Conservation (phyloP, 768 basidiomycete genomes). For the Serendipita sp. region DNA sequence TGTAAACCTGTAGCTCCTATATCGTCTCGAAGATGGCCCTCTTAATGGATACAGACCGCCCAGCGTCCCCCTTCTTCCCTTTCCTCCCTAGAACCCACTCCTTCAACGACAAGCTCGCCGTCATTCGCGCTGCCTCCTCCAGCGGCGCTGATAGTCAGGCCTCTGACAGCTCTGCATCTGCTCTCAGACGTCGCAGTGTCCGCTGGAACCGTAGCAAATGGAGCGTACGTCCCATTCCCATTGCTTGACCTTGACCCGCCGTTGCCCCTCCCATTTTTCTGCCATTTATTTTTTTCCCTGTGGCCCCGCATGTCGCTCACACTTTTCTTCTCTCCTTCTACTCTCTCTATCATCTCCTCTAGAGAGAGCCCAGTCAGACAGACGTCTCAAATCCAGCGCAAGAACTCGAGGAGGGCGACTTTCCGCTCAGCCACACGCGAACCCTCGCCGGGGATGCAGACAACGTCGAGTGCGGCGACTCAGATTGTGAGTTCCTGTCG, state of each 20-base stretch:
- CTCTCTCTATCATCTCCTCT: neutral
- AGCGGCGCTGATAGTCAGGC: neutral
- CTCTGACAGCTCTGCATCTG: neutral
- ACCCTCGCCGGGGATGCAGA: slow-evolving; percentile 5
- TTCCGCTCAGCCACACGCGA: slow-evolving; percentile 4
- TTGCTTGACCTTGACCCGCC: no score
- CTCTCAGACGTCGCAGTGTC: neutral
- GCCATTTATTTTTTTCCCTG: neutral
- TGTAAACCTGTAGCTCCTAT: no score
- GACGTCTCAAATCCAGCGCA: neutral
- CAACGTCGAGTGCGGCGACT: slow-evolving; percentile 5
- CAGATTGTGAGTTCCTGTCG: neutral
- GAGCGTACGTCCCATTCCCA: neutral
- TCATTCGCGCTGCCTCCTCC: neutral
- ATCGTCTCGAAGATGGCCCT: neutral
- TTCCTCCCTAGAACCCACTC: slow-evolving; percentile 1
- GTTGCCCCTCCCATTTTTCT: no score
- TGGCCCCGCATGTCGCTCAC: neutral
- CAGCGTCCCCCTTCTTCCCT: slow-evolving; percentile 2
- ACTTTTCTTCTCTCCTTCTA: neutral
- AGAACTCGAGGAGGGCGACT: slow-evolving; percentile 1
- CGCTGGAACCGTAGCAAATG: slow-evolving; percentile 1
- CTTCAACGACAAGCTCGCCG: slow-evolving; percentile 5
- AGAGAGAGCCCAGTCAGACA: slow-evolving; percentile 4
- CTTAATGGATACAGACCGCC: slow-evolving; percentile 1